Evolutionary conservation across 2,329 filamentous ascomycete genomes (phyloP).

Genomic region (Coniochaeta sp.): DNA sequence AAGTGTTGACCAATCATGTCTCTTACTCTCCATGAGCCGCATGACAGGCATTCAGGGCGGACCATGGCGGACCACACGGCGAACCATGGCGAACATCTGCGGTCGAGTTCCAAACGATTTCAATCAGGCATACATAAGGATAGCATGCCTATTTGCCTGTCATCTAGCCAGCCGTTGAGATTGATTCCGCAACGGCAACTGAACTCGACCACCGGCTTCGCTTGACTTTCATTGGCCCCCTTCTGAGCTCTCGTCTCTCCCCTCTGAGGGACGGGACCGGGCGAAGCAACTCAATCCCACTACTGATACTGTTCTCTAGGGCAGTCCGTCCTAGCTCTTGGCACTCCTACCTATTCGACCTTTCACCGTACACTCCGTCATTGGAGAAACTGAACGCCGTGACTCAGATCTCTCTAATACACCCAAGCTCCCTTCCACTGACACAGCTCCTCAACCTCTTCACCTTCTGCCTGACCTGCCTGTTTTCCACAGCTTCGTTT

Average conservation of each 20-base stretch:
- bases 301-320: not conserved
- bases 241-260: not conserved
- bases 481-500: not conserved
- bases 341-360: not conserved
- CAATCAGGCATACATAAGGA: not conserved
- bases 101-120: conserved; percentile 1
- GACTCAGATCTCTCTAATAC: not conserved
- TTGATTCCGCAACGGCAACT: not conserved
- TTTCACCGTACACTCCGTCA: not conserved
- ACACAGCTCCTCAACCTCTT: not conserved
- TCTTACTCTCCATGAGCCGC: conserved; percentile 6
- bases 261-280: not conserved
- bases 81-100: conserved; percentile 6
- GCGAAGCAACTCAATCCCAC: not conserved
- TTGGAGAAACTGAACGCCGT: not conserved
- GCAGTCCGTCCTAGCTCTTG: not conserved
- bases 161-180: not conserved
- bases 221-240: not conserved
- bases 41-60: conserved; percentile 5
- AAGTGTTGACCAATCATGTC: conserved; percentile 8
- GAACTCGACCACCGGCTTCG: not conserved
- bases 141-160: not conserved
- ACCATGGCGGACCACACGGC: too few species aligned
- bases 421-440: not conserved
- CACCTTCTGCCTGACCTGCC: not conserved